Base-by-base conservation (phyloP, 148 eudicot genomes). In the Dysphania ambrosioides region DNA sequence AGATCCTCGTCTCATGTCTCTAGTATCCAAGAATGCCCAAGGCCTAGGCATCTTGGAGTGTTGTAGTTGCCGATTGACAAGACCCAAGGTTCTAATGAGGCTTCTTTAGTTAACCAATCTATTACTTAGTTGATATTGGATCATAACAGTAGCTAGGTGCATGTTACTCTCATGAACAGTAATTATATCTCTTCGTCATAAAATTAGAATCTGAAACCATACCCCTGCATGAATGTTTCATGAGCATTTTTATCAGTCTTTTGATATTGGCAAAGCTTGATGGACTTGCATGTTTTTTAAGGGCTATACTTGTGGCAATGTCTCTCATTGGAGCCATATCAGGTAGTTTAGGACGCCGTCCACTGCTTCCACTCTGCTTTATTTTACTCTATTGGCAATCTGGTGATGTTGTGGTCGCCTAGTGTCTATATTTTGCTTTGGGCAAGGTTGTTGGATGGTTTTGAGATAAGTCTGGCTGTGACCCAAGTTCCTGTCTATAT, bases 371-470 rank as follows among this genome's bases (percentile, higher is more conserved):
- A 63, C 56, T 93, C 98, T 11, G 89, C 97, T 11, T 10, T 87
- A 38, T 84, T 93, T 42, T 93, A 93, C 67, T 87, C 89, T 53
- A 27, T 91, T 19, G 76, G 95, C 70, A 93, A 95, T 44, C 75
- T 91, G 74, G 84, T 93, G 59, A 93, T 93, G 98, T 59, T 93
- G 56, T 93, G 98, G 97, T 93, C 98, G 11, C 98, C 98, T 34
- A 93, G 88, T 77, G 97, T 93, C 63, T 93, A 93, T 76, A 88
- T 93, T 56, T 78, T 93, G 36, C 93, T 93, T 47, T 9, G 83
- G 26, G 98, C 97, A 47, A 88, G 98, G 79, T 83, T 93, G n/a
- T 72, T 93, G 74, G 95, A 93, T 79, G 98, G 98, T 19, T 91
- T 93, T 67, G 98, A 93, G 68, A 84, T 93, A 44, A 97, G 98